Base-by-base conservation (phyloP, 148 eudicot species). In the Chenopodium formosanum region DNA sequence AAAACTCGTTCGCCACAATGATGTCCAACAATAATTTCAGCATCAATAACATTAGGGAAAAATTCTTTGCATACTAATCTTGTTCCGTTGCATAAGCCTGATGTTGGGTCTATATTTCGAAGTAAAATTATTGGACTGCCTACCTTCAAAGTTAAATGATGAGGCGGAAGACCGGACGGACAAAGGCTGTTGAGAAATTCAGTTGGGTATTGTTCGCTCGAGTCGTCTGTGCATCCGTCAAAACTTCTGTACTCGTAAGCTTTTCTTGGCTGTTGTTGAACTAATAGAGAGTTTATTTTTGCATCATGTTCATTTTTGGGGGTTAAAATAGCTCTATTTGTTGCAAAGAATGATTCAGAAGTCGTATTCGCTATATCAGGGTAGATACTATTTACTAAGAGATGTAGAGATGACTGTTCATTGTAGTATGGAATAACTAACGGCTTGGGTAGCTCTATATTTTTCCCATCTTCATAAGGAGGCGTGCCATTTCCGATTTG, bases 21-120 rank as follows among this genome's bases (percentile, higher is more conserved):
- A 48, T 74, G 77, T 3, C 62, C 77, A 22, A 74, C 31, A 8
- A 32, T 14, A 10, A 48, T 74, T 74, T 74, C 63, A 0, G 62
- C 76, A 48, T 73, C 76, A 12, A 48, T 73, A 23, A 73, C 62
- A 46, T 73, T 73, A 1, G 19, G 76, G 22, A 73, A 73, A 7
- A 47, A 47, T 2, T 20, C 14, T 48, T n/a, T 73, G 6, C 76
- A 73, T 8, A 73, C n/a, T 4, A 50, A 25, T 23, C 16, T 50
- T 19, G 75, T 73, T 12, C 75, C 19, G 5, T 73, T 73, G 46
- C 56, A 73, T 20, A 73, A 4, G 7, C 50, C 75, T 16, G 31
- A 22, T 16, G n/a, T 46, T 0, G 16, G 58, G 20, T 73, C 75
- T 8, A 73, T 5, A 44, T 73, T 73, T 8, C 25, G 56, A 7